Base-by-base conservation (phyloP, 352 stramenopile genomes). In the Globisporangium solare region DNA sequence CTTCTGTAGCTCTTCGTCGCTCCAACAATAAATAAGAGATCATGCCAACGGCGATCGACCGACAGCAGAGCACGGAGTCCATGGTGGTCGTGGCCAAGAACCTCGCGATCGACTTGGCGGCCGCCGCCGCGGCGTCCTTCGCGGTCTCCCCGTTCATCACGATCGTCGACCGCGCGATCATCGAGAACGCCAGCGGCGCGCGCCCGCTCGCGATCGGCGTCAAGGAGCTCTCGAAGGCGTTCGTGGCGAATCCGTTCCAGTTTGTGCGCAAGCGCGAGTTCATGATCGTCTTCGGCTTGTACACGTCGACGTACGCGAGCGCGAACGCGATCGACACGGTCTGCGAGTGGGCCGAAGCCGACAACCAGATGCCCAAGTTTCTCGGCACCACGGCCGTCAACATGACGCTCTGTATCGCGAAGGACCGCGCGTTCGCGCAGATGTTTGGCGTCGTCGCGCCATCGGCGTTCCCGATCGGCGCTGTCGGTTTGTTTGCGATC, bases 381-480 rank as follows among this genome's bases (percentile, higher is more conserved):
- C 47, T 95, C 35, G 72, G 72, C 60, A 95, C 86, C 20, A 96
- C 88, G 5, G 73, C 83, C 6, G 89, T 96, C 56, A 97, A 97
- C 70, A 95, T 97, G 82, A 85, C 81, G 55, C 72, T 94, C 46
- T 94, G 85, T 57, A 94, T 97, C 51, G 82, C 85, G 60, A 97
- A 97, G 63, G 89, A 96, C 57, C 86, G 82, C 56, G 86, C 84
- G n/a, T 97, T 96, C 59, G 86, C 89, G 40, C 77, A 79, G 37
- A 96, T 96, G 89, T 97, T 97, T 60, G 89, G 89, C 21, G 83
- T 92, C 46, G 88, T 89, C 48, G 76, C 71, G 10, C 85, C 88
- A 13, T 66, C 69, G 0, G 68, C 86, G 37, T 93, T 97, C 49
- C 85, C 86, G 11, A 64, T 95, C 18, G 61, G 71, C 20, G 92